A percentile compares a stretch with the other conserved stretches of the same genome.
phyloP scores from a whole-genome alignment of 2,329 filamentous ascomycete genomes.

The Claviceps sorghi region DNA sequence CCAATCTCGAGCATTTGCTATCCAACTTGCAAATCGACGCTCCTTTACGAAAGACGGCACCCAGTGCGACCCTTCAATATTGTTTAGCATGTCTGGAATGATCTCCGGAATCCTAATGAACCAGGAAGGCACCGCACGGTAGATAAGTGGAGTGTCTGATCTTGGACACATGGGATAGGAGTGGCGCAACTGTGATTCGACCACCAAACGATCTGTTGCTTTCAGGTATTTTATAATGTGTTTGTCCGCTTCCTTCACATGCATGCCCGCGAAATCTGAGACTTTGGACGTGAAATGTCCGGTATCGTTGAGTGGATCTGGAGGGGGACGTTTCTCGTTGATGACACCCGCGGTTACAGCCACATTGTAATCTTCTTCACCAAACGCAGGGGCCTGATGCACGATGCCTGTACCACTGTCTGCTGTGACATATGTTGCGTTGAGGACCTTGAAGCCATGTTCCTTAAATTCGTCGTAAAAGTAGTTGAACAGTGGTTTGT shows the following conservation, averaged over 20 bases:
- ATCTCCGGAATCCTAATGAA: slow-evolving; percentile 79
- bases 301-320: slow-evolving; percentile 76
- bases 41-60: slow-evolving; percentile 85
- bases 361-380: slow-evolving; percentile 89
- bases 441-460: slow-evolving; percentile 65
- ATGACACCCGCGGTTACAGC: slow-evolving; percentile 65
- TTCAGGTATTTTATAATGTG: slow-evolving; percentile 84
- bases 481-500: slow-evolving; percentile 76
- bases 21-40: slow-evolving; percentile 82
- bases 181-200: slow-evolving; percentile 78
- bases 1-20: slow-evolving; percentile 83
- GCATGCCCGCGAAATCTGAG: slow-evolving; percentile 66
- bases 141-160: slow-evolving; percentile 90
- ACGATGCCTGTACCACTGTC: slow-evolving; percentile 90
- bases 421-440: slow-evolving; percentile 72
- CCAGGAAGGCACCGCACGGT: slow-evolving; percentile 85
- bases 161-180: slow-evolving; percentile 89
- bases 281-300: slow-evolving; percentile 68
- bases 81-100: slow-evolving; percentile 77
- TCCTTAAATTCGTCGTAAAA: slow-evolving; percentile 84
- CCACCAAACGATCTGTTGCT: slow-evolving; percentile 57
- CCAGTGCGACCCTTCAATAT: slow-evolving; percentile 83
- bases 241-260: slow-evolving; percentile 88
- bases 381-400: slow-evolving; percentile 84
- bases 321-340: slow-evolving; percentile 60